Conservation (phyloP, 257 asterid genomes). For the Primulina eburnea region DNA sequence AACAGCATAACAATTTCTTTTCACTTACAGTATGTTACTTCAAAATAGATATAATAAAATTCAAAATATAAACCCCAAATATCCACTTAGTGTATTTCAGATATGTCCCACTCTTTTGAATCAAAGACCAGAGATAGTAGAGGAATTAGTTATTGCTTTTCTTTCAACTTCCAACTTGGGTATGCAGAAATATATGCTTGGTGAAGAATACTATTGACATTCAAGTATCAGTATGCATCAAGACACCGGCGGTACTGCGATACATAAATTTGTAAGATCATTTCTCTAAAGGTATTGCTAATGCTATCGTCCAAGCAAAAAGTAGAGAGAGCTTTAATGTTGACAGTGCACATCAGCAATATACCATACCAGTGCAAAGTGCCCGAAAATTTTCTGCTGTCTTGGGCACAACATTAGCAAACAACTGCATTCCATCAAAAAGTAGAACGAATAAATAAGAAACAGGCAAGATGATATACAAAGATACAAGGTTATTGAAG, state of each 20-base stretch:
- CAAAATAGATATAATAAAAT: neutral
- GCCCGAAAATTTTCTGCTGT: constrained; percentile 98
- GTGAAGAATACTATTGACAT: neutral
- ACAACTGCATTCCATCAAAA: constrained; percentile 54
- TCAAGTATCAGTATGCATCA: neutral
- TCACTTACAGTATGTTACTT: neutral
- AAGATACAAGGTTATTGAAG: constrained; percentile 15
- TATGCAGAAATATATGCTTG: neutral
- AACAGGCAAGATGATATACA: neutral
- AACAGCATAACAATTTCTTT: neutral
- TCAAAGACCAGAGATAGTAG: neutral
- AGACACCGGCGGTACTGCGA: neutral
- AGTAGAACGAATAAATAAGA: constrained; percentile 12
- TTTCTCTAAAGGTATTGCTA: neutral
- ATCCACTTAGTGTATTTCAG: neutral
- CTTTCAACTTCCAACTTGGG: neutral
- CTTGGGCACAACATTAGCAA: constrained; percentile 88
- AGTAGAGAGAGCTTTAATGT: neutral
- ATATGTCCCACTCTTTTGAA: neutral
- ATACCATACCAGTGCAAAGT: constrained; percentile 99
- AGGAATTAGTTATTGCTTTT: neutral
- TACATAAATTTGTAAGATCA: constrained; percentile 3
- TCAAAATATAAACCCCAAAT: neutral
- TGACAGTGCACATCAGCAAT: constrained; percentile 4
- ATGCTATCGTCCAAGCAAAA: constrained; percentile 14